Percentiles rank a stretch among this genome's conserved stretches.
Evolutionary conservation across 306 rosid species (phyloP).

Genomic region (Malus domestica): ASM211411v1 NC_041795.1:15815001-15815500

Average conservation of each 20-base stretch:
- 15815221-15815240: not conserved
- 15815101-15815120: conserved; percentile 70
- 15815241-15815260: not conserved
- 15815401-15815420: too few species aligned
- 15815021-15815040: conserved; percentile 83
- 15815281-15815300: not conserved
- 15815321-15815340: not conserved
- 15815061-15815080: conserved; percentile 74
- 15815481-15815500: not conserved
- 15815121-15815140: conserved; percentile 96
- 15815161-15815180: conserved; percentile 52
- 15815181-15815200: conserved; percentile 1
- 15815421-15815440: too few species aligned
- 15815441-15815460: too few species aligned
- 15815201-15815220: not conserved
- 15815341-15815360: not conserved
- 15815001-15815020: conserved; percentile 85
- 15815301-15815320: not conserved
- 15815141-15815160: conserved; percentile 96
- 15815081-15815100: conserved; percentile 81
- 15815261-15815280: too few species aligned
- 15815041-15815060: conserved; percentile 95
- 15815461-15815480: too few species aligned
- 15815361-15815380: not conserved
- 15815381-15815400: too few species aligned